These are phyloP conservation scores for Amanita brunnescens DNA, from an alignment of 768 basidiomycete species.

Conservation along the genomic window DNA sequence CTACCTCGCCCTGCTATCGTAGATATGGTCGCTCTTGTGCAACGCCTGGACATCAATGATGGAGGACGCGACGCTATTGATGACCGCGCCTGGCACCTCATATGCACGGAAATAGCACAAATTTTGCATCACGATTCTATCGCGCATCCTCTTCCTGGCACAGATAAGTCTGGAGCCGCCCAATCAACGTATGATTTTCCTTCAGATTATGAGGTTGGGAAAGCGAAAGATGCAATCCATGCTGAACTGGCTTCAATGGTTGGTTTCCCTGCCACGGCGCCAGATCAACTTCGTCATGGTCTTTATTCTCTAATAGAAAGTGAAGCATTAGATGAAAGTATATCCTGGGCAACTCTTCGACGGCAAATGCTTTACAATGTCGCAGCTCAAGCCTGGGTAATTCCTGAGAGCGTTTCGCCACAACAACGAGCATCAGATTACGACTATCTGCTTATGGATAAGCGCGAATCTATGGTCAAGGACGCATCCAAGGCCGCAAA, in stretches of 20 bases:
- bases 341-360: constrained; percentile 68
- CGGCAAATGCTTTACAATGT: constrained; percentile 58
- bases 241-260: constrained; percentile 70
- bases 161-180: constrained; percentile 63
- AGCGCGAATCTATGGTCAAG: constrained; percentile 64
- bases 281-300: constrained; percentile 72
- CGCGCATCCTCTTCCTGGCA: constrained; percentile 82
- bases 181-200: constrained; percentile 65
- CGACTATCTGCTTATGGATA: constrained; percentile 46
- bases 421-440: constrained; percentile 62
- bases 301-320: constrained; percentile 54
- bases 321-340: constrained; percentile 49
- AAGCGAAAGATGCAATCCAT: constrained; percentile 67
- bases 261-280: constrained; percentile 78
- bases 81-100: constrained; percentile 45
- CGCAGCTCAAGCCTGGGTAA: constrained; percentile 53
- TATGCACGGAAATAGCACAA: constrained; percentile 70
- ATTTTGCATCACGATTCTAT: constrained; percentile 87
- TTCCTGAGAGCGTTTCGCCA: constrained; percentile 44
- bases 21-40: constrained; percentile 55
- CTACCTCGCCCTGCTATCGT: constrained; percentile 85
- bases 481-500: constrained; percentile 79
- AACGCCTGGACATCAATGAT: constrained; percentile 46
- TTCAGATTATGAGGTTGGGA: constrained; percentile 63
- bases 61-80: constrained; percentile 33